A percentile compares a stretch with the other conserved stretches of the same genome.
Conservation (phyloP, 2,329 filamentous ascomycete genomes). For the Aquanectria penicillioides region DNA sequence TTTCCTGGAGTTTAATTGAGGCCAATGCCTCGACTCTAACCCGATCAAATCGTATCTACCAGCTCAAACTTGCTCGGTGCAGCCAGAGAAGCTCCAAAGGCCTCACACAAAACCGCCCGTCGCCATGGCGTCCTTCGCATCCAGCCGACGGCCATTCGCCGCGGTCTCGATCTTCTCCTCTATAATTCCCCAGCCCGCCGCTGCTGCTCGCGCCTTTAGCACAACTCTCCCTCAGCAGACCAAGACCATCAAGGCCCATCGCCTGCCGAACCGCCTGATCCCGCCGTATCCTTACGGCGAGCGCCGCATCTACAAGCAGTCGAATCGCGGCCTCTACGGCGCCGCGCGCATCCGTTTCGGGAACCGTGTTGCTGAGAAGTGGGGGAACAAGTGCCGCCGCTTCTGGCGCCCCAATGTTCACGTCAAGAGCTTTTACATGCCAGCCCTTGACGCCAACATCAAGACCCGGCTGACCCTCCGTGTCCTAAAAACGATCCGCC, state of each 20-base stretch:
- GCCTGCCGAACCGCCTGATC: slow-evolving; percentile 60
- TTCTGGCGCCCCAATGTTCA: slow-evolving; percentile 81
- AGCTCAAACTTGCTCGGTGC: not conserved
- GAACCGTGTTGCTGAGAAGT: slow-evolving; percentile 78
- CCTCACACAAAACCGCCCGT: not conserved
- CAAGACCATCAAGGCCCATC: slow-evolving; percentile 55
- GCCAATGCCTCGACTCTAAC: slow-evolving; percentile 36
- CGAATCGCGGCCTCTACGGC: slow-evolving; percentile 80
- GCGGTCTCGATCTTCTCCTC: slow-evolving; percentile 28
- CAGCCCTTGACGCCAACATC: slow-evolving; percentile 69
- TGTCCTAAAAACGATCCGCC: slow-evolving; percentile 80
- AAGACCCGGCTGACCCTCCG: slow-evolving; percentile 75
- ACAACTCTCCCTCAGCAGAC: slow-evolving; percentile 47
- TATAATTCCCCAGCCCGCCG: slow-evolving; percentile 20
- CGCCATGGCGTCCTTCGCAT: slow-evolving; percentile 36
- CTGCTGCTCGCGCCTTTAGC: slow-evolving; percentile 46
- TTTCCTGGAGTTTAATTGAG: slow-evolving; percentile 30
- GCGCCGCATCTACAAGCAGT: slow-evolving; percentile 79
- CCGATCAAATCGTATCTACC: not conserved
- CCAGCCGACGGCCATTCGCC: slow-evolving; percentile 31
- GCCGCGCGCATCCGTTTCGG: slow-evolving; percentile 77
- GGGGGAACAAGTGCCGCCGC: slow-evolving; percentile 76
- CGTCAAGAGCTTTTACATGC: slow-evolving; percentile 73
- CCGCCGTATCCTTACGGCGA: slow-evolving; percentile 79
- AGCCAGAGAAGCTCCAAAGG: not conserved